Evolutionary conservation across 2,329 filamentous ascomycete genomes (phyloP), one percentile per base, ranked within the genome.

Genomic region (Lecanicillium sp.): DNA sequence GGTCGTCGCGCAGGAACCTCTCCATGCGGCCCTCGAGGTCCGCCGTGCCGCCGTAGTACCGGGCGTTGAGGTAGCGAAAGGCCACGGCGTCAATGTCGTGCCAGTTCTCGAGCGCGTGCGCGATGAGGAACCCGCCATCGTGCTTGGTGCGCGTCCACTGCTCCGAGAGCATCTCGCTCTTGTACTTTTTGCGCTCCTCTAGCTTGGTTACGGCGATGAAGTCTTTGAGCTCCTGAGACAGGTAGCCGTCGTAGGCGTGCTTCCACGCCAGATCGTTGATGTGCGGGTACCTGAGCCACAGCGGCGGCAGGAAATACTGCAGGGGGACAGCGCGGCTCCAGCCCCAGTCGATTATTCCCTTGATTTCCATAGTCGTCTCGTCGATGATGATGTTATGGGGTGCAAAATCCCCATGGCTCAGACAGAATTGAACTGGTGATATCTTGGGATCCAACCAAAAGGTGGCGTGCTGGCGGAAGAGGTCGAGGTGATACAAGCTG

Each of bases 21-120:
- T 21, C 20, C n/a, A 46, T 20, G 20, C 43, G 43, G 2, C 17
- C 43, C 2, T 46, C 43, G 24, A 46, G 6, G 26, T 38, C 43
- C 24, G 43, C 12, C 19, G 43, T 46, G 17, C 43, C 43, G 17
- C 43, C 43, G 14, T 46, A 46, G n/a, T 46, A 38, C 3, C 43
- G 43, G 41, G 48, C 56, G 26, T 64, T 61, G 50, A 65, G 62
- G 40, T 65, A 50, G 5, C 42, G 35, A 17, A 46, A 45, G 12
- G 48, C 41, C 10, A 50, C 43, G 11, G 27, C 23, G 20, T 50
- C 48, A 8, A 50, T 50, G 14, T 50, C 48, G 26, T 32, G 43
- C 42, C 48, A 41, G 42, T 46, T 23, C 27, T 50, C 48, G 5
- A 50, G 36, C 8, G 48, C 48, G 23, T 50, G 43, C 12, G 42